Conservation (phyloP, 305 asterid species). For the Fraxinus dipetala region DNA sequence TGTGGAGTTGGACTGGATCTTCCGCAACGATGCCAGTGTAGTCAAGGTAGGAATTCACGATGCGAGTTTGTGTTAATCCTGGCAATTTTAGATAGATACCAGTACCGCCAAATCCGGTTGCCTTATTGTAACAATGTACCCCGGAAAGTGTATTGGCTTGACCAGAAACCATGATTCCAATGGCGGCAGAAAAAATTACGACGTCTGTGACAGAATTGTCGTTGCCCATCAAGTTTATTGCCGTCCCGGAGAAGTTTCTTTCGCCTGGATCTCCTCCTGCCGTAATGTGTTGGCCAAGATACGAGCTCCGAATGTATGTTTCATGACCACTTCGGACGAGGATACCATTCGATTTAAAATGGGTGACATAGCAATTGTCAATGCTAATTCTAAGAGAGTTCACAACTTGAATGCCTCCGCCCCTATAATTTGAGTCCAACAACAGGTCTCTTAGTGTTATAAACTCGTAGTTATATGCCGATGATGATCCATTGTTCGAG, state of each 20-base stretch:
- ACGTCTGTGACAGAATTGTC: conserved; percentile 71
- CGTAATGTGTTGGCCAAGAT: conserved; percentile 73
- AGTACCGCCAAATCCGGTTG: conserved; percentile 74
- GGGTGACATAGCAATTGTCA: conserved; percentile 80
- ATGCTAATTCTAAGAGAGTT: conserved; percentile 69
- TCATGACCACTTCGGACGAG: conserved; percentile 68
- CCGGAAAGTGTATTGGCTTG: conserved; percentile 73
- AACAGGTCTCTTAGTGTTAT: conserved; percentile 64
- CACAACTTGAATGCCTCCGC: conserved; percentile 68
- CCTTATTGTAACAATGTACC: conserved; percentile 88
- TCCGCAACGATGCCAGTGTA: conserved; percentile 83
- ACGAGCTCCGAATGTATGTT: conserved; percentile 66
- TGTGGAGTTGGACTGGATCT: conserved; percentile 79
- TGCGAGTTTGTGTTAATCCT: conserved; percentile 71
- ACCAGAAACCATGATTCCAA: conserved; percentile 59
- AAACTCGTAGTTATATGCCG: conserved; percentile 53
- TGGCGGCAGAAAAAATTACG: conserved; percentile 68
- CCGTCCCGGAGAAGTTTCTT: conserved; percentile 65
- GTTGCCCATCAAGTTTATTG: conserved; percentile 55
- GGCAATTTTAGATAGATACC: conserved; percentile 70
- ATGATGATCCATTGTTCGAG: conserved; percentile 24
- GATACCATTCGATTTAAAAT: conserved; percentile 67
- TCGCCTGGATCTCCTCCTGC: conserved; percentile 74
- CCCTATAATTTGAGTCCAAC: conserved; percentile 60
- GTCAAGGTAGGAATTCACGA: conserved; percentile 70